These are phyloP conservation scores for Rickenella mellea DNA, from an alignment of 768 basidiomycete genomes.

Conservation along the genomic window DNA sequence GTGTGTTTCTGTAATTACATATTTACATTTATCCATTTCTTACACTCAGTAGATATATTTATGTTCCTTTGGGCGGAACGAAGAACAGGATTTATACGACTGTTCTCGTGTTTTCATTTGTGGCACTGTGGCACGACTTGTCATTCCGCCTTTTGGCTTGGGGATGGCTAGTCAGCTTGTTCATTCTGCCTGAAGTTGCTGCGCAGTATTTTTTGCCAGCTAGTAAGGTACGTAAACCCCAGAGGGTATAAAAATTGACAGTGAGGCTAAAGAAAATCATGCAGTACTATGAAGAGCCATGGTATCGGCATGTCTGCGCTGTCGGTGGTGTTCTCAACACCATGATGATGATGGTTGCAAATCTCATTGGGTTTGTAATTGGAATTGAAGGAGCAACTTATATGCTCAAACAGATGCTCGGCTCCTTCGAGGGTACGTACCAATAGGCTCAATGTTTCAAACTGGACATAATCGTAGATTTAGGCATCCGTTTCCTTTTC, in stretches of 20 bases:
- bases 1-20: conserved; percentile 26
- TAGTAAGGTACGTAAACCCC: conserved; percentile 48
- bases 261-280: conserved; percentile 2
- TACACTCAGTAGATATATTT: conserved; percentile 66
- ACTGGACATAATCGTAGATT: neutral
- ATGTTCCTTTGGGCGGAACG: conserved; percentile 82
- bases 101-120: conserved; percentile 84
- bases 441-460: conserved; percentile 1
- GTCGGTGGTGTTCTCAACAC: conserved; percentile 78
- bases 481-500: conserved; percentile 61
- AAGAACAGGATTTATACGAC: conserved; percentile 51
- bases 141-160: conserved; percentile 81
- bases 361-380: conserved; percentile 91
- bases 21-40: conserved; percentile 4
- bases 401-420: conserved; percentile 52
- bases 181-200: conserved; percentile 78
- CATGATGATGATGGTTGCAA: conserved; percentile 83
- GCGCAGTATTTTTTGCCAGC: conserved; percentile 52
- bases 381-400: conserved; percentile 72
- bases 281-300: conserved; percentile 57
- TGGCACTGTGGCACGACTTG: conserved; percentile 95
- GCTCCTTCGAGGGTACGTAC: conserved; percentile 53
- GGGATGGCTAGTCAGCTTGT: conserved; percentile 93
- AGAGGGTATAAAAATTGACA: conserved; percentile 2
- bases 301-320: conserved; percentile 86